Evolutionary conservation across 2,329 filamentous ascomycete species (phyloP).

Genomic region (Pestalotiopsis sp.): DNA sequence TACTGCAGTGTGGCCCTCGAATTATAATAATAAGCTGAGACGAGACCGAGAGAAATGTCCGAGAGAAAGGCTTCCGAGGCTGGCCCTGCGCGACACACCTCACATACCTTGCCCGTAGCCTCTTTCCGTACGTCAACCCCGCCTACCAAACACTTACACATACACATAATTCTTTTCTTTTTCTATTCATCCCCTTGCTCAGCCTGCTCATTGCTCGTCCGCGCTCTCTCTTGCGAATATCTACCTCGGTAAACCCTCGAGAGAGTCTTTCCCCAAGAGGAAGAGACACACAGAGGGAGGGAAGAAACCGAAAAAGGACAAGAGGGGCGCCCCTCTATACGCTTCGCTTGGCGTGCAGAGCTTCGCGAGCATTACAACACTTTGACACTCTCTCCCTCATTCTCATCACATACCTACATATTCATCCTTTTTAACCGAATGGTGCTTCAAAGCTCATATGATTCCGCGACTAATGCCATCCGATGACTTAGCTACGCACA

Average conservation of each 20-base stretch:
- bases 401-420: neutral
- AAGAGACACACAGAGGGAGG: neutral
- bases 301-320: neutral
- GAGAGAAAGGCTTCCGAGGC: constrained; percentile 48
- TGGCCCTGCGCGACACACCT: constrained; percentile 43
- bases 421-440: constrained; percentile 19
- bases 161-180: neutral
- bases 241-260: neutral
- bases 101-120: constrained; percentile 48
- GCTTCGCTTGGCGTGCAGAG: no score
- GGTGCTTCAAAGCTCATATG: constrained; percentile 18
- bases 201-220: neutral
- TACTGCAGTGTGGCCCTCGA: constrained; percentile 12
- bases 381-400: no score
- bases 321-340: no score
- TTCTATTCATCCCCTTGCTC: neutral
- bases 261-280: neutral
- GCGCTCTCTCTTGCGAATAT: neutral
- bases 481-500: constrained; percentile 58
- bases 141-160: neutral
- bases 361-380: neutral
- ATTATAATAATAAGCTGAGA: constrained; percentile 8
- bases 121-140: constrained; percentile 52
- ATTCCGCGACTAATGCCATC: constrained; percentile 33
- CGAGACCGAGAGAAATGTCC: constrained; percentile 37